Evolutionary conservation across 257 asterid genomes (phyloP), one percentile per base, ranked within the genome.

Genomic region (Dorcoceras hygrometricum): DNA sequence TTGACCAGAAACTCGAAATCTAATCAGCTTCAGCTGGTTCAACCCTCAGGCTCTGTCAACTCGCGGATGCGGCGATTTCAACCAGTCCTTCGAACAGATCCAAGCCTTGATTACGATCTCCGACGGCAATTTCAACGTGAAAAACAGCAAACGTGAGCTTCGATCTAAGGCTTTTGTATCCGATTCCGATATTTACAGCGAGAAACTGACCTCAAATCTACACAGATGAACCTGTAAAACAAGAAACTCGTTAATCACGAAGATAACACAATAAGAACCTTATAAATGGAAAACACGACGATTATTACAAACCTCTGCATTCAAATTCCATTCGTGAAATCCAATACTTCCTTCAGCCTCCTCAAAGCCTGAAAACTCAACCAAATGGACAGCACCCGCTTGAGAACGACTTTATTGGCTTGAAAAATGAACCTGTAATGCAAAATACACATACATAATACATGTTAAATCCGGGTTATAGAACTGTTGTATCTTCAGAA

Each of bases 151-250:
- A 68, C 65, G 63, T 2, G 56, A 22, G 36, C 36, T 55, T 39
- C 26, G 28, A 53, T 19, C 63, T 43, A 29, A 57, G 74, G 67
- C 43, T 66, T 57, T 63, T 51, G 28, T 14, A 27, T 53, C 4
- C 59, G 11, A 62, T 62, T 39, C 78, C 71, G 80, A 75, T 75
- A 76, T 64, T 58, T 10, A 43, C 34, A 61, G 29, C 68, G 23
- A 62, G 19, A 57, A 56, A 50, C 63, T 78, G 75, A 79, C 77
- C 79, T 68, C 77, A 65, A 74, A 62, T 76, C 84, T 74, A 62
- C 65, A 28, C 23, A 68, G 69, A 65, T 57, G 55, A 3, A 71
- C 84, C 82, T 79, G 79, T 36, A 32, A 50, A 69, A 67, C 64
- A 56, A 50, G 32, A 57, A 68, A 57, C 18, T 8, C 5, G 25